Conservation (phyloP, 192 early-diverging fungal genomes). For the Pilobolus umbonatus region DNA sequence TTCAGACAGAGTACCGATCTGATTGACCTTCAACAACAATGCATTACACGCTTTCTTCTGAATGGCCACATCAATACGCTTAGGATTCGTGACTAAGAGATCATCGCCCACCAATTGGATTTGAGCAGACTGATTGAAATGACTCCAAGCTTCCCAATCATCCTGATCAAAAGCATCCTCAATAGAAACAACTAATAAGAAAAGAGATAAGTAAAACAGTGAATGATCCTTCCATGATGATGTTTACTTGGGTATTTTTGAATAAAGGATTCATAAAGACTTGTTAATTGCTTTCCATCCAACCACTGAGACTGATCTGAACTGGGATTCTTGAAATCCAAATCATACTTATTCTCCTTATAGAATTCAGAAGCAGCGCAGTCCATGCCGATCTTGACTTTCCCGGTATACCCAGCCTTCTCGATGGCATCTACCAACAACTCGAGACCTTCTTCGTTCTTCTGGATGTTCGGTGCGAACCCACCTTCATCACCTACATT, state of each 20-base stretch:
- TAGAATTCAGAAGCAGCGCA: conserved; percentile 98
- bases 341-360: conserved; percentile 94
- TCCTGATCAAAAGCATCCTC: conserved; percentile 99
- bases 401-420: conserved; percentile 93
- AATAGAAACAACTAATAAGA: conserved; percentile 79
- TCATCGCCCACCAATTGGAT: conserved; percentile 79
- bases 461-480: conserved; percentile 98
- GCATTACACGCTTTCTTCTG: conserved; percentile 93
- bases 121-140: conserved; percentile 50
- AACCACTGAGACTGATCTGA: conserved; percentile 72
- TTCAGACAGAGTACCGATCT: conserved; percentile 96
- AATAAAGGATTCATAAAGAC: conserved; percentile 80
- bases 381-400: conserved; percentile 97
- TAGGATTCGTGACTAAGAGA: conserved; percentile 96
- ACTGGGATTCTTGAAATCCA: conserved; percentile 94
- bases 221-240: no score
- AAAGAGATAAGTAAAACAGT: no score
- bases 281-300: conserved; percentile 72
- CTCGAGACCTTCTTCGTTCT: conserved; percentile 93
- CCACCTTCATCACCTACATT: conserved; percentile 99
- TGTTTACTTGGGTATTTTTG: conserved; percentile 69
- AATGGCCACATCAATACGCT: conserved; percentile 81
- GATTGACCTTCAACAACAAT: conserved; percentile 97
- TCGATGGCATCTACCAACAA: conserved; percentile 86
- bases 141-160: conserved; percentile 89